Percentiles rank a stretch among this genome's conserved stretches.
Evolutionary conservation across 75 land plant species (phyloP).

Genomic region (Pinus albicaulis): DNA sequence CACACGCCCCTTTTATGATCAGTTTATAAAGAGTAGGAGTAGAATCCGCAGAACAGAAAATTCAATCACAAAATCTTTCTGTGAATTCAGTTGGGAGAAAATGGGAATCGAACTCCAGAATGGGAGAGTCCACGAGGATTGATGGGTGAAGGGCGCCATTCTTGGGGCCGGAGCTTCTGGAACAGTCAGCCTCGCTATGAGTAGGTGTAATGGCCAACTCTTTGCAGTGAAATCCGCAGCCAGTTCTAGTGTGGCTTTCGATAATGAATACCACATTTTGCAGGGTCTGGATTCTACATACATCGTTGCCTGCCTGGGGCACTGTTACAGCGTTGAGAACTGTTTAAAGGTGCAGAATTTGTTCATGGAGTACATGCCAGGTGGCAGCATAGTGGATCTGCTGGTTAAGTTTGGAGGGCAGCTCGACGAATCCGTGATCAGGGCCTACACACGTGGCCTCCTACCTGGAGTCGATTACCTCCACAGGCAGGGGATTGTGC

Average conservation of each 20-base stretch:
- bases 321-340: constrained; percentile 17
- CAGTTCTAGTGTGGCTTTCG: not conserved
- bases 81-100: no score
- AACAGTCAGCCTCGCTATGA: constrained; percentile 38
- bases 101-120: no score
- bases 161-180: constrained; percentile 47
- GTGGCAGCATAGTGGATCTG: constrained; percentile 40
- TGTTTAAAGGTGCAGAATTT: constrained; percentile 26
- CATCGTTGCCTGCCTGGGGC: constrained; percentile 37
- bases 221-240: constrained; percentile 49
- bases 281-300: constrained; percentile 25
- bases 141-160: constrained; percentile 30
- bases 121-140: not conserved
- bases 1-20: no score
- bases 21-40: no score
- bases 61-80: no score
- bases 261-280: constrained; percentile 24
- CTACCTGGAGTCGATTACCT: no score
- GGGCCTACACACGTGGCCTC: no score
- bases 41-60: no score
- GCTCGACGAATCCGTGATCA: no score
- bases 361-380: constrained; percentile 60
- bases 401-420: constrained; percentile 19
- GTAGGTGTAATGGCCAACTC: constrained; percentile 7
- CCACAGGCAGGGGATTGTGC: no score